Conservation (phyloP, 495 filamentous ascomycete species). For the Neurospora cerealis region DNA sequence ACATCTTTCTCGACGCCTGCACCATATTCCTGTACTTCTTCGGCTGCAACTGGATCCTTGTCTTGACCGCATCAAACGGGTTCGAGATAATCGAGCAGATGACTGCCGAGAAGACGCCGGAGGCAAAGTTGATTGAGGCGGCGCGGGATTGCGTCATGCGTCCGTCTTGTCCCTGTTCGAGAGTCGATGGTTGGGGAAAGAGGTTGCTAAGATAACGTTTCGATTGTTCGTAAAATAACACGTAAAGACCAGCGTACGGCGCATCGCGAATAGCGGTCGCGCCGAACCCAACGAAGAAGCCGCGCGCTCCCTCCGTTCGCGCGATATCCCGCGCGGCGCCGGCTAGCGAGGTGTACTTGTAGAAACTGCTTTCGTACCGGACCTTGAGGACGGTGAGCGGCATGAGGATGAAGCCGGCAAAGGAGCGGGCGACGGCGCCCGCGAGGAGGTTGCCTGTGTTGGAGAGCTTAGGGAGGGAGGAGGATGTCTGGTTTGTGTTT, state of each 20-base stretch:
- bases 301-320: conserved; percentile 59
- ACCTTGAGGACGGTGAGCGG: conserved; percentile 96
- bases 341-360: conserved; percentile 69
- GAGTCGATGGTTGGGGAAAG: conserved; percentile 7
- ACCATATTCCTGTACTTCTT: conserved; percentile 77
- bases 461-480: conserved; percentile 72
- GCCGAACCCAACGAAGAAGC: conserved; percentile 89
- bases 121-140: conserved; percentile 73
- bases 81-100: conserved; percentile 79
- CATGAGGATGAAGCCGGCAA: conserved; percentile 88
- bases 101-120: conserved; percentile 63
- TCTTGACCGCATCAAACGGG: conserved; percentile 95
- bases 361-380: conserved; percentile 79
- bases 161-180: neutral
- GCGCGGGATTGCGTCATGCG: conserved; percentile 38
- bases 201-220: conserved; percentile 55
- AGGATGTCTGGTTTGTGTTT: conserved; percentile 41
- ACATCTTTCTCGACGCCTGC: conserved; percentile 62
- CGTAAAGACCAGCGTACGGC: conserved; percentile 90
- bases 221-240: conserved; percentile 84
- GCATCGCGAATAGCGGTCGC: conserved; percentile 90
- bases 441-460: conserved; percentile 77
- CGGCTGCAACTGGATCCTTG: conserved; percentile 83
- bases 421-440: conserved; percentile 72
- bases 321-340: conserved; percentile 68